These are phyloP conservation scores for Flammula alnicola DNA, from an alignment of 1,284 basidiomycete species.

Conservation along the genomic window DNA sequence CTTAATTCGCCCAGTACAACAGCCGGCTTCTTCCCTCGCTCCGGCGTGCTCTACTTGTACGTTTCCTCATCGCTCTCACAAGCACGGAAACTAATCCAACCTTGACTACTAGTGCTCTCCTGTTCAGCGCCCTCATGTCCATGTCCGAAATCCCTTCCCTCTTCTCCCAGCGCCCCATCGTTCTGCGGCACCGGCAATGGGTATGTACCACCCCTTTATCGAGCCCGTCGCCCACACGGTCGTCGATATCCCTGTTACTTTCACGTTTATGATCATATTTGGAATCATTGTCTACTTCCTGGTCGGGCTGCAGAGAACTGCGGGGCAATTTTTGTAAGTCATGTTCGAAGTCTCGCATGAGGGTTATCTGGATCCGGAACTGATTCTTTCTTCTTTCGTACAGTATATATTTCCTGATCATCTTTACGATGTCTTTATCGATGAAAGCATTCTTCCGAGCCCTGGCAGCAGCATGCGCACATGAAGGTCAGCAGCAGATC, in stretches of 20 bases:
- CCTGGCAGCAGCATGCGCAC: slow-evolving; percentile 51
- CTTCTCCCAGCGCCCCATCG: slow-evolving; percentile 75
- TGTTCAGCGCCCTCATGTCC: slow-evolving; percentile 57
- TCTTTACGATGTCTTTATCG: slow-evolving; percentile 46
- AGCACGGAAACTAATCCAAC: slow-evolving; percentile 5
- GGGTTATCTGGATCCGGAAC: no score
- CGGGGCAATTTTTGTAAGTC: slow-evolving; percentile 62
- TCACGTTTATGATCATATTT: slow-evolving; percentile 55
- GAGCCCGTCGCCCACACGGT: slow-evolving; percentile 72
- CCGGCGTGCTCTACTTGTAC: slow-evolving; percentile 65
- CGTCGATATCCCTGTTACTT: slow-evolving; percentile 71
- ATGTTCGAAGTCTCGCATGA: neutral
- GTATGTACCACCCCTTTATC: slow-evolving; percentile 69
- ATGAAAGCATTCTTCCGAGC: slow-evolving; percentile 62
- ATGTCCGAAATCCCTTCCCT: slow-evolving; percentile 78
- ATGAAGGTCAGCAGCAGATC: no score
- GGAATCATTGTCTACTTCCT: slow-evolving; percentile 69
- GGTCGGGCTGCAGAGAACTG: slow-evolving; percentile 51
- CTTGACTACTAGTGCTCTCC: slow-evolving; percentile 53
- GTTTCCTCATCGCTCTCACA: slow-evolving; percentile 16
- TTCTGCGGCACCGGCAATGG: slow-evolving; percentile 63
- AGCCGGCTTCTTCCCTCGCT: slow-evolving; percentile 70
- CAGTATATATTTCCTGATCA: slow-evolving; percentile 52
- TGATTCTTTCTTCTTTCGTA: neutral
- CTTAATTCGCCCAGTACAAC: slow-evolving; percentile 57